Percentiles rank a stretch among this genome's conserved stretches.
phyloP scores from a whole-genome alignment of 129 eudicot genomes.

The Glebionis coronaria region DNA sequence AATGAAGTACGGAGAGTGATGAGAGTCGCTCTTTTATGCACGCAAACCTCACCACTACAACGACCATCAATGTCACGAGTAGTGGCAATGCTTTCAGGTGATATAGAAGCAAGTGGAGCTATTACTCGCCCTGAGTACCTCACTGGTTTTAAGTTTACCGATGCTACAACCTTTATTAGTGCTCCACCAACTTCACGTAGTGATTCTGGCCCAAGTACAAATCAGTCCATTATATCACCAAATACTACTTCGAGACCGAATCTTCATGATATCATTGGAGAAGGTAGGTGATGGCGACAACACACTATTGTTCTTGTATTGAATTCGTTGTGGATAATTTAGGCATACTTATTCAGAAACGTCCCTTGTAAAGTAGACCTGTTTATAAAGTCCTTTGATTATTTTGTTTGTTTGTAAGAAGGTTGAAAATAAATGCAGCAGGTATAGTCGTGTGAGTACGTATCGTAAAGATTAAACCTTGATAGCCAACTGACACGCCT shows the following conservation, averaged over 20 bases:
- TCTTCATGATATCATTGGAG: constrained; percentile 36
- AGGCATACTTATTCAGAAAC: too few species aligned
- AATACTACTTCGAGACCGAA: constrained; percentile 10
- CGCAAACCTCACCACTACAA: constrained; percentile 55
- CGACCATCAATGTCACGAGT: constrained; percentile 88
- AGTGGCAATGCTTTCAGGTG: constrained; percentile 78
- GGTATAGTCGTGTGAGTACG: too few species aligned
- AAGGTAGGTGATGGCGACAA: constrained; percentile 32
- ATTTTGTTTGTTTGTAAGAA: too few species aligned
- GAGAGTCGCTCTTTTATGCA: constrained; percentile 65
- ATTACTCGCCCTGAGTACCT: constrained; percentile 59
- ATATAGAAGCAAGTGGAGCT: constrained; percentile 41
- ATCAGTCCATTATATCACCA: constrained; percentile 14
- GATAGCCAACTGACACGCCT: too few species aligned
- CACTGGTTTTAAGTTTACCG: constrained; percentile 53
- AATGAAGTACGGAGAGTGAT: constrained; percentile 48
- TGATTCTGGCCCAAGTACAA: constrained; percentile 13
- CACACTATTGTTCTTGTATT: too few species aligned
- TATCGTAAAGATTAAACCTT: too few species aligned
- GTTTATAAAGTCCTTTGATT: too few species aligned
- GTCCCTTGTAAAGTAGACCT: too few species aligned
- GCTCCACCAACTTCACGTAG: neutral
- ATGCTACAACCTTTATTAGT: constrained; percentile 37
- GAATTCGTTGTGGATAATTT: too few species aligned
- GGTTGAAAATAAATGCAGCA: too few species aligned